phyloP scores from a whole-genome alignment of 1,139 yeast species.

The Kodamaea alishanica region DNA sequence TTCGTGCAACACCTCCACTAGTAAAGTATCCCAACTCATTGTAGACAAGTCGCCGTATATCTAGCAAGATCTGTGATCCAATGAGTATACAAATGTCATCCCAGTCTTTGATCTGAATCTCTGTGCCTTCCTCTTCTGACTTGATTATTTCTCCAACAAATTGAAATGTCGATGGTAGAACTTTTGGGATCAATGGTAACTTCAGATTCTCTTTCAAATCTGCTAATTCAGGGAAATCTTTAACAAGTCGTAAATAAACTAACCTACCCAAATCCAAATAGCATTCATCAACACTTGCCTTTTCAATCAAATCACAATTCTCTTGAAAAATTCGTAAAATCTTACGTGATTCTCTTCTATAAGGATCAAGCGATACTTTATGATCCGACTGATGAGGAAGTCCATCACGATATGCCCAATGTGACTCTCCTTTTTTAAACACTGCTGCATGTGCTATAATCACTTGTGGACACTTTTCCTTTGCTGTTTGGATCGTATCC shows the following conservation, averaged over 20 bases:
- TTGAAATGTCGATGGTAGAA: constrained; percentile 29
- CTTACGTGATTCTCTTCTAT: constrained; percentile 80
- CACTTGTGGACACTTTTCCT: constrained; percentile 67
- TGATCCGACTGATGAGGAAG: constrained; percentile 49
- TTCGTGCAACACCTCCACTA: constrained; percentile 81
- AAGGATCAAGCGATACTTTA: constrained; percentile 89
- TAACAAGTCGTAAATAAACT: constrained; percentile 23
- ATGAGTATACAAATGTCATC: constrained; percentile 71
- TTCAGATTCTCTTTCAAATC: constrained; percentile 18
- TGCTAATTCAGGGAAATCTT: constrained; percentile 27
- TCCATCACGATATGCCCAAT: constrained; percentile 63
- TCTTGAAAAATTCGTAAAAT: constrained; percentile 58
- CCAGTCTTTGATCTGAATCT: constrained; percentile 56
- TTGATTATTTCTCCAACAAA: constrained; percentile 15
- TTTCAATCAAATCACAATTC: constrained; percentile 68
- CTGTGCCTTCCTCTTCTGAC: constrained; percentile 6
- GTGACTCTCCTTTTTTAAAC: constrained; percentile 77
- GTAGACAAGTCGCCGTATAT: constrained; percentile 52
- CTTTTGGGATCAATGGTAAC: constrained; percentile 52
- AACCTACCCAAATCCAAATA: constrained; percentile 72
- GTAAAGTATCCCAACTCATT: constrained; percentile 73
- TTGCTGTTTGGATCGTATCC: constrained; percentile 68
- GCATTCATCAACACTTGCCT: constrained; percentile 95
- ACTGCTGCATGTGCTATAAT: constrained; percentile 92
- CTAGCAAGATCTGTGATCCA: constrained; percentile 57